Evolutionary conservation across 768 basidiomycete genomes (phyloP).

Genomic region (Phanerodontia chrysosporium): DNA sequence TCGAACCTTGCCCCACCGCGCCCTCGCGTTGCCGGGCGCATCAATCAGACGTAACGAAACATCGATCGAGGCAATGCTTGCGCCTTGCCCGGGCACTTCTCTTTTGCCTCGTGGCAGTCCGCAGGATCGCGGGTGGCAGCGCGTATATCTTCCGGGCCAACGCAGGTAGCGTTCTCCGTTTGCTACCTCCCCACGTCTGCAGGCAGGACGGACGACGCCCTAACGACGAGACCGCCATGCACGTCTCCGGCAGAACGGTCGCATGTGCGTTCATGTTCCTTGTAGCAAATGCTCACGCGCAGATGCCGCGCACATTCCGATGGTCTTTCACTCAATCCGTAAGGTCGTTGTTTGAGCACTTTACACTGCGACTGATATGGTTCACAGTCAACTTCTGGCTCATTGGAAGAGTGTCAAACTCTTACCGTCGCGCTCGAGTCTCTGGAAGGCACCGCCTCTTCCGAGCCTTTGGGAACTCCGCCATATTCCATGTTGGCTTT

Average conservation of each 20-base stretch:
- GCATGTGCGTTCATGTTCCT: background rate
- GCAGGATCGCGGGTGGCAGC: background rate
- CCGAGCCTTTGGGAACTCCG: conserved; percentile 16
- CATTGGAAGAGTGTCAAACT: background rate
- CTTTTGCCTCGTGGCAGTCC: background rate
- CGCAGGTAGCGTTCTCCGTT: background rate
- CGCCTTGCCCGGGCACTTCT: background rate
- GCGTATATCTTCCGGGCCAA: background rate
- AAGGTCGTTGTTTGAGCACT: background rate
- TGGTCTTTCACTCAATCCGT: background rate
- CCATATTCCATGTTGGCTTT: conserved; percentile 43
- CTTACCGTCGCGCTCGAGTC: background rate
- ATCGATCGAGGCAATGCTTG: background rate
- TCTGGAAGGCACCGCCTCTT: background rate
- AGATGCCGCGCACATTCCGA: background rate
- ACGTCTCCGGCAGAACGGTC: background rate
- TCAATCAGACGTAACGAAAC: background rate
- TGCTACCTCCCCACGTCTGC: background rate
- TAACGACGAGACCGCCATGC: background rate
- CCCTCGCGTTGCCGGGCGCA: background rate
- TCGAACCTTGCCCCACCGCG: background rate
- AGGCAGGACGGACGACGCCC: background rate
- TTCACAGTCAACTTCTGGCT: background rate
- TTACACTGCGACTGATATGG: background rate
- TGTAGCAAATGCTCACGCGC: background rate